Conservation (phyloP, 2,329 filamentous ascomycete species). For the Trichoderma sp. region DNA sequence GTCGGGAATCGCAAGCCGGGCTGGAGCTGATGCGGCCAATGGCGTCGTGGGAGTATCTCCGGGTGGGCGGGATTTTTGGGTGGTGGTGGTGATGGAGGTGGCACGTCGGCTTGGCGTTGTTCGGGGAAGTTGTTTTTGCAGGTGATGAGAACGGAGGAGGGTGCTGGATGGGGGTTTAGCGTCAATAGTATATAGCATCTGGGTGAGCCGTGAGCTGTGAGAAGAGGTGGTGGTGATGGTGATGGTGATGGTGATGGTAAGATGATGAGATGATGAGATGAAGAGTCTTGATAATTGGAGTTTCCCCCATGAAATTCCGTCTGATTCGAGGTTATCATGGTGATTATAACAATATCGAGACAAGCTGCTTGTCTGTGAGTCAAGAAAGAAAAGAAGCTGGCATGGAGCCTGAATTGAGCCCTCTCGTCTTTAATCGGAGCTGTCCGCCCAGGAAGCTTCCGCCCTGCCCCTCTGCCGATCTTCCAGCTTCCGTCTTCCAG, state of each 20-base stretch:
- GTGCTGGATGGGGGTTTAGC: not conserved
- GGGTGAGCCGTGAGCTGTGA: not conserved
- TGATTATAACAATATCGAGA: not conserved
- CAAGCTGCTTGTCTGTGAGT: not conserved
- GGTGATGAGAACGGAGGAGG: not conserved
- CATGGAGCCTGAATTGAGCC: not conserved
- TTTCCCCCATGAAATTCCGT: not conserved
- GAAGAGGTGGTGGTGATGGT: not conserved
- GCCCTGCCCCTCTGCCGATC: not conserved
- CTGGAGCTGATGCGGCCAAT: not conserved
- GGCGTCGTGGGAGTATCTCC: not conserved
- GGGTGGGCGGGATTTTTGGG: not conserved
- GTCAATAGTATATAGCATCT: not conserved
- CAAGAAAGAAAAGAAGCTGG: not conserved
- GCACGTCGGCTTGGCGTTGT: not conserved
- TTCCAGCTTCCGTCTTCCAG: not conserved
- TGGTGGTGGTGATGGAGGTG: not conserved
- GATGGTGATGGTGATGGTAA: not conserved
- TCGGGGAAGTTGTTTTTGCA: not conserved
- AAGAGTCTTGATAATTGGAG: not conserved
- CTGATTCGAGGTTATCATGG: not conserved
- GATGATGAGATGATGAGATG: not conserved
- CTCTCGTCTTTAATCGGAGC: not conserved
- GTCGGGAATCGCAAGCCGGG: not conserved
- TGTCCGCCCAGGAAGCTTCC: not conserved